These are phyloP conservation scores for Samsoniella hepiali DNA, from an alignment of 2,329 filamentous ascomycete genomes.

Conservation along the genomic window DNA sequence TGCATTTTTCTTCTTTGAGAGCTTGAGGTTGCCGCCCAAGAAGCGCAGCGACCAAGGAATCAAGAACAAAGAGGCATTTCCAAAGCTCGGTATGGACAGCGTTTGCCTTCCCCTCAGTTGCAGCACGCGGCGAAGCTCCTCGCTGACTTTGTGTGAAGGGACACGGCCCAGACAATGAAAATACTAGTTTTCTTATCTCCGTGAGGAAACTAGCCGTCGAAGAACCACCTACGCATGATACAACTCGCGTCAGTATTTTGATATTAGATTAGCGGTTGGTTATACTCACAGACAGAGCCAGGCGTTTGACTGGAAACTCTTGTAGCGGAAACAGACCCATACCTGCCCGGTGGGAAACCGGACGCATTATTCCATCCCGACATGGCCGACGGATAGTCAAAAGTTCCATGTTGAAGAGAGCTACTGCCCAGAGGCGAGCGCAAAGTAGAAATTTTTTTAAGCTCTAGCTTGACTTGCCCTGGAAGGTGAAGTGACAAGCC, in stretches of 20 bases:
- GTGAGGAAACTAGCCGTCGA: constrained; percentile 60
- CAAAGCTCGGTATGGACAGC: background rate
- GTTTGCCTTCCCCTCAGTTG: background rate
- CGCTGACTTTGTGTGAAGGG: constrained; percentile 52
- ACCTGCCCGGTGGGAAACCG: background rate
- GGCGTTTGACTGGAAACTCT: background rate
- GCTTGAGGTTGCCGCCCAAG: background rate
- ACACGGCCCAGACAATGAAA: constrained; percentile 50
- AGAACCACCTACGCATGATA: constrained; percentile 61
- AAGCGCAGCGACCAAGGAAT: constrained; percentile 2
- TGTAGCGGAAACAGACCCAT: background rate
- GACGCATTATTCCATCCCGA: background rate
- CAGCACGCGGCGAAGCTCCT: background rate
- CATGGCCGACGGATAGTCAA: background rate
- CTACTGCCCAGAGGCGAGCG: background rate
- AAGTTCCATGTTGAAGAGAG: background rate
- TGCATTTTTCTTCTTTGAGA: background rate
- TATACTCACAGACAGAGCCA: background rate
- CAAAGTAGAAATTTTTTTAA: background rate
- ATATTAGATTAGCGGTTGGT: no score
- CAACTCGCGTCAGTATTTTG: background rate
- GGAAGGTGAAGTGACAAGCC: background rate
- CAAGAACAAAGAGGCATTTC: constrained; percentile 12
- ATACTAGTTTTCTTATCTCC: constrained; percentile 58
- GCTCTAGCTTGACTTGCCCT: background rate